phyloP scores from a whole-genome alignment of 2,329 filamentous ascomycete species.

The Bertia moriformis region DNA sequence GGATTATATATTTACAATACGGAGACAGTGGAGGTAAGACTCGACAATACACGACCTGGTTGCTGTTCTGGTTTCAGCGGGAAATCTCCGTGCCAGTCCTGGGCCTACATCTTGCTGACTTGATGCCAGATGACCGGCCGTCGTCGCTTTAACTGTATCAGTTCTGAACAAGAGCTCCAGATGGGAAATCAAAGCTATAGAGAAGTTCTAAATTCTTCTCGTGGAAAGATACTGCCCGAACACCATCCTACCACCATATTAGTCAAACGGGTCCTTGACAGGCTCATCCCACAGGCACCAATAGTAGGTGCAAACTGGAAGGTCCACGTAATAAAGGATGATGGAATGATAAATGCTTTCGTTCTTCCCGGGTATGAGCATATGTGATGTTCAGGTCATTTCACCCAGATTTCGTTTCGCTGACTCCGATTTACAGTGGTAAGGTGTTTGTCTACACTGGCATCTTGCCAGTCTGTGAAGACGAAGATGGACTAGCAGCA shows the following conservation, averaged over 20 bases:
- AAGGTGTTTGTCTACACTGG: constrained; percentile 53
- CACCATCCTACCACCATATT: constrained; percentile 27
- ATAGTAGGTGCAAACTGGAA: constrained; percentile 28
- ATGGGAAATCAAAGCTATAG: constrained; percentile 27
- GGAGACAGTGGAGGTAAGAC: background rate
- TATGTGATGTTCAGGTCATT: constrained; percentile 1
- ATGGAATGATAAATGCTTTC: constrained; percentile 38
- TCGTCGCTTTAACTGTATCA: constrained; percentile 41
- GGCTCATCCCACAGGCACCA: constrained; percentile 34
- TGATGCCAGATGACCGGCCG: constrained; percentile 30
- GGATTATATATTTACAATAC: background rate
- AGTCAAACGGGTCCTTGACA: constrained; percentile 34
- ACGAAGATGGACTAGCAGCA: constrained; percentile 42
- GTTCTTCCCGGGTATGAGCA: constrained; percentile 37
- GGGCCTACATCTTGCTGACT: background rate
- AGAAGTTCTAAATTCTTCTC: constrained; percentile 27
- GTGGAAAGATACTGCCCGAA: constrained; percentile 28
- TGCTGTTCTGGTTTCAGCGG: too few species aligned
- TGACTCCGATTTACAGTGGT: constrained; percentile 18
- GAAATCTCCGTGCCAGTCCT: too few species aligned
- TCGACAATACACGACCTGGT: too few species aligned
- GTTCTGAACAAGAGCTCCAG: constrained; percentile 22
- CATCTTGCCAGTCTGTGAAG: constrained; percentile 37
- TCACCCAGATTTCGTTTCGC: background rate
- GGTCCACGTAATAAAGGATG: constrained; percentile 40